Percentiles rank a stretch among this genome's conserved stretches.
Conservation (phyloP, 2,329 filamentous ascomycete species). For the Daldinia sp. region DNA sequence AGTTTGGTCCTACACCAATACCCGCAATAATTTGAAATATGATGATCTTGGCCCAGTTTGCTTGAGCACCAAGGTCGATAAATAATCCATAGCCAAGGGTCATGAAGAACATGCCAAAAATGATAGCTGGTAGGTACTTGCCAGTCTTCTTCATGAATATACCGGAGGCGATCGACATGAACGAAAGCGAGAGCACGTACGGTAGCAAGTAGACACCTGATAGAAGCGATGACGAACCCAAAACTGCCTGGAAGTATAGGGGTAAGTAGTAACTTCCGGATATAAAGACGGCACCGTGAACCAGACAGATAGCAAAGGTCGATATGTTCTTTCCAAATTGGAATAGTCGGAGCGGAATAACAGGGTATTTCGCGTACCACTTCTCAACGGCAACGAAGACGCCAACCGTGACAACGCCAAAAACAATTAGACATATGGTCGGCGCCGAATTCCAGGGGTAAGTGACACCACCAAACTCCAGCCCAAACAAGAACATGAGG, state of each 20-base stretch:
- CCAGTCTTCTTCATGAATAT: conserved; percentile 70
- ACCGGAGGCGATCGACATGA: conserved; percentile 66
- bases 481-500: conserved; percentile 84
- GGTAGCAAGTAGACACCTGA: conserved; percentile 77
- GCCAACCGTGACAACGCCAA: conserved; percentile 69
- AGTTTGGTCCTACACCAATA: conserved; percentile 72
- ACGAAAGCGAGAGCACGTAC: conserved; percentile 71
- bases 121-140: conserved; percentile 69
- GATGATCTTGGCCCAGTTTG: conserved; percentile 64
- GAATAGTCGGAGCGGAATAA: conserved; percentile 81
- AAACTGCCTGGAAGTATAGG: conserved; percentile 78
- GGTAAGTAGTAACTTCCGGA: conserved; percentile 81
- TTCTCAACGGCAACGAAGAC: conserved; percentile 78
- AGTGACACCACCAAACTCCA: conserved; percentile 82
- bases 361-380: conserved; percentile 76
- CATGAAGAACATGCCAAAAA: conserved; percentile 64
- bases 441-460: conserved; percentile 78
- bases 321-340: conserved; percentile 70
- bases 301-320: conserved; percentile 71
- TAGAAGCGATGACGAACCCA: conserved; percentile 68
- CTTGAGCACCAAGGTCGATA: conserved; percentile 66
- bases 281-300: conserved; percentile 81
- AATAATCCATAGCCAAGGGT: conserved; percentile 71
- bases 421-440: conserved; percentile 80
- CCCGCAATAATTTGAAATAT: conserved; percentile 70